phyloP scores from a whole-genome alignment of 2,329 filamentous ascomycete species.

The Aspergillus fijiensis region DNA sequence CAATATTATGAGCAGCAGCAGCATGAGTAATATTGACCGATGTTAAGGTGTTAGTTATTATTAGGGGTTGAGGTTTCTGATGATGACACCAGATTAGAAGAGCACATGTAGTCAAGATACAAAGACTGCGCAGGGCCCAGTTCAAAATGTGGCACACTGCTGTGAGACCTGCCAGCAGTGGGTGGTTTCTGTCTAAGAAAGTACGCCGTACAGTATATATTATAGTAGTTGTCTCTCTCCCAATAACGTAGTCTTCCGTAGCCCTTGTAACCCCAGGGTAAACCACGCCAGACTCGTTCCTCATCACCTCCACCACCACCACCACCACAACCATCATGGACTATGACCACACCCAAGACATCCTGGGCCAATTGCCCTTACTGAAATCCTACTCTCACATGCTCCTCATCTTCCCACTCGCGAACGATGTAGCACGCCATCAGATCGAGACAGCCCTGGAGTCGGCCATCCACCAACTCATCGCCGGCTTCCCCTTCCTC shows the following conservation, averaged over 20 bases:
- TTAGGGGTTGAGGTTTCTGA: too few species aligned
- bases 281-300: not conserved
- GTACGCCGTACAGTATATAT: too few species aligned
- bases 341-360: conserved; percentile 18
- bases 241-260: not conserved
- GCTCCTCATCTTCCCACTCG: conserved; percentile 20
- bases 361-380: conserved; percentile 24
- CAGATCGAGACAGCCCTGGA: conserved; percentile 9
- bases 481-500: conserved; percentile 18
- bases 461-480: conserved; percentile 9
- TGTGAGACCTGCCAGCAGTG: not conserved
- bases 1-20: not conserved
- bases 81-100: too few species aligned
- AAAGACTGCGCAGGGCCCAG: not conserved
- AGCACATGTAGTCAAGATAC: not conserved
- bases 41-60: too few species aligned
- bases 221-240: too few species aligned
- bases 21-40: not conserved
- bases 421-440: not conserved
- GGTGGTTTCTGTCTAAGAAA: not conserved
- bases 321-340: not conserved
- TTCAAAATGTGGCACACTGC: not conserved
- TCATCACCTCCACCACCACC: too few species aligned
- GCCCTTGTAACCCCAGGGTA: not conserved
- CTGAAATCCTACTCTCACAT: conserved; percentile 25